Evolutionary conservation across 495 filamentous ascomycete genomes (phyloP).

Genomic region (Friedmanniomyces simplex): DNA sequence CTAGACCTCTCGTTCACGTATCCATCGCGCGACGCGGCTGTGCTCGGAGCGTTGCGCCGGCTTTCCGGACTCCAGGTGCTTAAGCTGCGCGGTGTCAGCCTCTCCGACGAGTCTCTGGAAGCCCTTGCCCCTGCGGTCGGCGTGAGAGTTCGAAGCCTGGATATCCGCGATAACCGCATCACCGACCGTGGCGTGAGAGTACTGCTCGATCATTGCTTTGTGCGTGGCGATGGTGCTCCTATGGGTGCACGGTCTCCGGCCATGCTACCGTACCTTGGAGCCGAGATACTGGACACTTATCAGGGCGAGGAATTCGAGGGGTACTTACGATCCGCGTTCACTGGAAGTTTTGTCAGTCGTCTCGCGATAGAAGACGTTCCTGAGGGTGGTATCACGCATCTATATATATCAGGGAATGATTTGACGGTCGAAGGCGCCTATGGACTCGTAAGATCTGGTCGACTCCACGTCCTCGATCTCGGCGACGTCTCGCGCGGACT

Average conservation of each 20-base stretch:
- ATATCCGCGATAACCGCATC: constrained; percentile 49
- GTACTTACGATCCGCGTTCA: constrained; percentile 40
- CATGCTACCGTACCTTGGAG: constrained; percentile 15
- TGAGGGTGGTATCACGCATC: constrained; percentile 47
- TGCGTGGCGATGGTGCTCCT: constrained; percentile 1
- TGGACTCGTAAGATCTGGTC: constrained; percentile 40
- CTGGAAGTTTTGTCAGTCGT: constrained; percentile 39
- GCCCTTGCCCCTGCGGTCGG: constrained; percentile 45
- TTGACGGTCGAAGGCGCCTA: constrained; percentile 43
- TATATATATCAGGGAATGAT: constrained; percentile 40
- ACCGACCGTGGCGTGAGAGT: constrained; percentile 45
- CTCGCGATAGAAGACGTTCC: constrained; percentile 45
- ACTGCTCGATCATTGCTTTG: constrained; percentile 43
- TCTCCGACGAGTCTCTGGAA: constrained; percentile 46
- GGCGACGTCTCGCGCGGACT: constrained; percentile 22
- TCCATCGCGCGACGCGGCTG: constrained; percentile 42
- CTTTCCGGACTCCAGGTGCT: constrained; percentile 46
- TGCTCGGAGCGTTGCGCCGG: constrained; percentile 34
- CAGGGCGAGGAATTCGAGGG: constrained; percentile 40
- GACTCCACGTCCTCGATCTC: constrained; percentile 45
- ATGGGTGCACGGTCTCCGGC: constrained; percentile 11
- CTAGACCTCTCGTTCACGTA: constrained; percentile 52
- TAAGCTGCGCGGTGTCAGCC: constrained; percentile 46
- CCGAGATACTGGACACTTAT: constrained; percentile 25
- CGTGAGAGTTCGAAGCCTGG: constrained; percentile 44